Evolutionary conservation across 306 rosid species (phyloP), one percentile per base, ranked within the genome.

Genomic region (Pachyrhizus erosus): DNA sequence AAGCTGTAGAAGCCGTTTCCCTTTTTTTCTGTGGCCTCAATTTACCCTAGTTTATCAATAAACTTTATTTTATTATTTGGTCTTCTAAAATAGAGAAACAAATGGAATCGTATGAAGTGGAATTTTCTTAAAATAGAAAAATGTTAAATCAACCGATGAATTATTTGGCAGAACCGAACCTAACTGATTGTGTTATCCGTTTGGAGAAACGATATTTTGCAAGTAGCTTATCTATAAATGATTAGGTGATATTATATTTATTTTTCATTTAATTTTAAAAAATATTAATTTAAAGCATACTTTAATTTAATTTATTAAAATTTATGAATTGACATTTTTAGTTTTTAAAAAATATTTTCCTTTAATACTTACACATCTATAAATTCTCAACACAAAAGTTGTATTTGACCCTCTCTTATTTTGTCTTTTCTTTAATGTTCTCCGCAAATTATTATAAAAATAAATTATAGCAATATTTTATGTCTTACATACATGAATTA

Each of bases 71-170:
- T 67, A 26, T 49, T 27, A 13, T 24, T 39, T 52, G 9, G 2
- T 70, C 60, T 40, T 46, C 69, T 60, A 9, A 73, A 74, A 73
- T 81, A 49, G 66, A 70, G 77, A 74, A 68, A 75, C 81, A 82
- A n/a, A 66, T 82, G 55, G 64, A 82, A 40, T 67, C 57, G 5
- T 17, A 40, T 52, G 23, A 55, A 75, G 39, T 62, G 49, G 45
- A 21, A 26, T 73, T 46, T 64, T 49, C 67, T 64, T 31, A 10
- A 73, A 62, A 81, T 14, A 62, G 80, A 65, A 72, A 33, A 23
- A 42, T 62, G 45, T 46, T 21, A 62, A 61, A 29, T 62, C 66
- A 64, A 21, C 48, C 24, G 1, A 43, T 71, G 72, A 80, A 57
- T 70, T 70, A 46, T 81, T 61, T 73, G 34, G 65, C 66, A 21